Conservation (phyloP, 2,329 filamentous ascomycete genomes). For the Metarhizium album region DNA sequence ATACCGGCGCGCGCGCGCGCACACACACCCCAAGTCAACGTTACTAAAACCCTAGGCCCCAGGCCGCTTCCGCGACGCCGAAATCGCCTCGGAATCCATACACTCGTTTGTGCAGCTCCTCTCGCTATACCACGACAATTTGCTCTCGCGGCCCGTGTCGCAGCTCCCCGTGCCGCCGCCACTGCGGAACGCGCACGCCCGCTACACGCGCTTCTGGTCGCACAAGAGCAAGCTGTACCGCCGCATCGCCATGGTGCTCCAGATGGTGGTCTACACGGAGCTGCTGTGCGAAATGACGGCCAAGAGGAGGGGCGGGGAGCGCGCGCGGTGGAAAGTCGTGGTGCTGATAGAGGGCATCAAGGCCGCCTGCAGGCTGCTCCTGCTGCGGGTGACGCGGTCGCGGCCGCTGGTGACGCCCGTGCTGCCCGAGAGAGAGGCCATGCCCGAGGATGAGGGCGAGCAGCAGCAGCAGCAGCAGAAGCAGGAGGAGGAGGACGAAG, state of each 20-base stretch:
- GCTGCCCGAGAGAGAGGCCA: slow-evolving; percentile 73
- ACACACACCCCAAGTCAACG: no score
- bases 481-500: slow-evolving; percentile 22
- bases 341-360: slow-evolving; percentile 79
- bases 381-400: slow-evolving; percentile 73
- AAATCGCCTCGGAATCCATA: slow-evolving; percentile 86
- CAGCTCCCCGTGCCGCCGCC: slow-evolving; percentile 42
- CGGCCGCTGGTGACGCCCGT: slow-evolving; percentile 74
- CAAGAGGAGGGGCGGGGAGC: slow-evolving; percentile 71
- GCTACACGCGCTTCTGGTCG: slow-evolving; percentile 60
- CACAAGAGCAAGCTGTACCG: slow-evolving; percentile 60
- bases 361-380: slow-evolving; percentile 68
- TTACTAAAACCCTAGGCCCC: background rate
- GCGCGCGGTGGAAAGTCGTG: slow-evolving; percentile 74
- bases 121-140: slow-evolving; percentile 82
- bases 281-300: slow-evolving; percentile 96
- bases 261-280: slow-evolving; percentile 90
- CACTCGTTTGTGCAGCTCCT: slow-evolving; percentile 84
- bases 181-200: slow-evolving; percentile 45
- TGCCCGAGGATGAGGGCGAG: slow-evolving; percentile 45
- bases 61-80: slow-evolving; percentile 82
- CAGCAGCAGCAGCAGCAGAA: slow-evolving; percentile 33
- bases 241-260: slow-evolving; percentile 68
- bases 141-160: slow-evolving; percentile 59
- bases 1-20: no score